A percentile compares a stretch with the other conserved stretches of the same genome.
Conservation (phyloP, 768 basidiomycete genomes). For the Pulveroboletus sp. region DNA sequence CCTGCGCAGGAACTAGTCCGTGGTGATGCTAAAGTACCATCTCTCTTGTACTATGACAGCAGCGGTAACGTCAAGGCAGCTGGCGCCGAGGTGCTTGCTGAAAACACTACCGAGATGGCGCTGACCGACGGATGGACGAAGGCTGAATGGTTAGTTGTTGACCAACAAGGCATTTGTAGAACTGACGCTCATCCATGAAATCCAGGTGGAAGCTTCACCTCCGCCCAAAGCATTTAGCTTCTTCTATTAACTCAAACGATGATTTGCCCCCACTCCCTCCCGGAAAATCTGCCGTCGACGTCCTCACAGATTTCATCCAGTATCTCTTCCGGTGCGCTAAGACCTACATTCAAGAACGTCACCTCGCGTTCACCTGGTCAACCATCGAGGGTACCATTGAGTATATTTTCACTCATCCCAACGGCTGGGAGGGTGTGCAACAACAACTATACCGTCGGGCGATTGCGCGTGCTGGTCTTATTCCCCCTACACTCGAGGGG, state of each 20-base stretch:
- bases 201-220: conserved; percentile 26
- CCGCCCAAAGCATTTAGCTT: conserved; percentile 10
- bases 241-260: background rate
- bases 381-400: conserved; percentile 11
- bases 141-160: conserved; percentile 15
- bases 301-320: no score
- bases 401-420: conserved; percentile 25
- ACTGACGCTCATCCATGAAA: background rate
- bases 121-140: conserved; percentile 13
- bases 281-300: no score
- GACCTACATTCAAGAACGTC: conserved; percentile 6
- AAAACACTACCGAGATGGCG: conserved; percentile 30
- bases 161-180: background rate
- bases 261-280: background rate
- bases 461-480: conserved; percentile 15
- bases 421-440: conserved; percentile 26
- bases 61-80: conserved; percentile 32
- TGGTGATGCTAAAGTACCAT: conserved; percentile 41
- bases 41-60: conserved; percentile 40
- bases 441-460: conserved; percentile 23
- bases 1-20: conserved; percentile 21
- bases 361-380: conserved; percentile 16
- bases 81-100: conserved; percentile 37
- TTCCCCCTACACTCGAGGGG: conserved; percentile 11
- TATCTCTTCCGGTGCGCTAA: background rate